phyloP scores from a whole-genome alignment of 1,139 yeast species.

The Debaryomyces sp. region DNA sequence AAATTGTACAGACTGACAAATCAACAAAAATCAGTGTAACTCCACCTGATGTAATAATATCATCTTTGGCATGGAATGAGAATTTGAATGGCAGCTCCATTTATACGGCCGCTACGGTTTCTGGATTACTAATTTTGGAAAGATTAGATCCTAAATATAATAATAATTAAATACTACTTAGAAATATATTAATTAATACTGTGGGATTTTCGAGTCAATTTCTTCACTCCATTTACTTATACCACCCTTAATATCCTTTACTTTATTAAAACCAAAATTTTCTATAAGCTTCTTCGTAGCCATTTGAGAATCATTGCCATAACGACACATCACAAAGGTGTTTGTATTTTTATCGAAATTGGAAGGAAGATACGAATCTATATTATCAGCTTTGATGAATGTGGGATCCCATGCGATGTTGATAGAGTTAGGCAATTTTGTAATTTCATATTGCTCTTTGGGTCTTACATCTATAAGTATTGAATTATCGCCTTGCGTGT shows the following conservation, averaged over 20 bases:
- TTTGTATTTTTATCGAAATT: slow-evolving; percentile 21
- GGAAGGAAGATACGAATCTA: slow-evolving; percentile 28
- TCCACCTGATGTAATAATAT: slow-evolving; percentile 57
- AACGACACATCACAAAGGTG: slow-evolving; percentile 69
- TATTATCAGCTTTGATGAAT: slow-evolving; percentile 34
- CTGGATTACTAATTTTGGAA: slow-evolving; percentile 72
- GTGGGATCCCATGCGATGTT: slow-evolving; percentile 64
- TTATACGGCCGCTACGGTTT: slow-evolving; percentile 65
- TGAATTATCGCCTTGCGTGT: slow-evolving; percentile 15
- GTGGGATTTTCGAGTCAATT: slow-evolving; percentile 66
- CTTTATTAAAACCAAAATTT: slow-evolving; percentile 49
- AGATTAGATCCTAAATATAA: slow-evolving; percentile 38
- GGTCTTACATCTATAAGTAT: slow-evolving; percentile 81
- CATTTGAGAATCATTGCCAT: slow-evolving; percentile 88
- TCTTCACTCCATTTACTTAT: slow-evolving; percentile 66
- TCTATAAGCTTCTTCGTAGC: slow-evolving; percentile 64
- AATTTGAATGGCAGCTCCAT: slow-evolving; percentile 52
- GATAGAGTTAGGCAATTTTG: slow-evolving; percentile 58
- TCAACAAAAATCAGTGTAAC: slow-evolving; percentile 37
- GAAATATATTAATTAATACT: slow-evolving; percentile 45
- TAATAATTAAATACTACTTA: not conserved
- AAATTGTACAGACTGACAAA: slow-evolving; percentile 31
- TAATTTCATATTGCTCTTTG: slow-evolving; percentile 69
- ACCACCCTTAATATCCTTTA: slow-evolving; percentile 79
- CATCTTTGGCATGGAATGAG: slow-evolving; percentile 67